A percentile compares a stretch with the other conserved stretches of the same genome.
Evolutionary conservation across 1,284 basidiomycete genomes (phyloP).

Genomic region (Cryptococcus wingfieldii): DNA sequence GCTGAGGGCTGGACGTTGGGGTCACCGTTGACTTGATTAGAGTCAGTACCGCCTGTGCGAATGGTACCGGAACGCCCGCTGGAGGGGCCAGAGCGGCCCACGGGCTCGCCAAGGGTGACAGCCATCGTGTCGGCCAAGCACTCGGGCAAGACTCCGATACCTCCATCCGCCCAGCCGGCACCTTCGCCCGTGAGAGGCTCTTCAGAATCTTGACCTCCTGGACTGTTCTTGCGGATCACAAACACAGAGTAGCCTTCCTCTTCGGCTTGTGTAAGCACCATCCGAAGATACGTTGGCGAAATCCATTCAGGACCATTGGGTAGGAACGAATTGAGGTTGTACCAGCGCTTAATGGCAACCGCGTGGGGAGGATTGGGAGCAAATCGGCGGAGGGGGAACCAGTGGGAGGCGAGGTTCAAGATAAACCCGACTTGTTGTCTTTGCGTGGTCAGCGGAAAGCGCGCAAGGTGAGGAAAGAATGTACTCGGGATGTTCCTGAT

Average conservation of each 20-base stretch:
- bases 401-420: constrained; percentile 79
- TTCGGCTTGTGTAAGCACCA: constrained; percentile 84
- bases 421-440: constrained; percentile 84
- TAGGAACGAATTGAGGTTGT: constrained; percentile 81
- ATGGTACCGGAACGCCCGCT: constrained; percentile 1
- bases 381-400: constrained; percentile 83
- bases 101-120: constrained; percentile 38
- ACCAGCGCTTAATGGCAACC: constrained; percentile 62
- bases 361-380: constrained; percentile 23
- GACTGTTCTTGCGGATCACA: constrained; percentile 54
- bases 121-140: constrained; percentile 42
- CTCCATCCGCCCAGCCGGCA: constrained; percentile 43
- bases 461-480: constrained; percentile 24
- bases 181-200: constrained; percentile 22
- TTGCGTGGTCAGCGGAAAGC: constrained; percentile 1
- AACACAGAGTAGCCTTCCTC: constrained; percentile 87
- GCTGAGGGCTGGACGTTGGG: constrained; percentile 1
- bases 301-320: constrained; percentile 69
- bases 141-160: constrained; percentile 39
- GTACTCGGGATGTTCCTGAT: constrained; percentile 74
- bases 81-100: constrained; percentile 22
- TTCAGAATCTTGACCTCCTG: constrained; percentile 15
- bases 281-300: constrained; percentile 71
- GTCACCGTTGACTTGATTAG: background rate
- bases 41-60: background rate